Evolutionary conservation across 257 asterid species (phyloP), one percentile per base, ranked within the genome.

Genomic region (Sherardia arvensis): DNA sequence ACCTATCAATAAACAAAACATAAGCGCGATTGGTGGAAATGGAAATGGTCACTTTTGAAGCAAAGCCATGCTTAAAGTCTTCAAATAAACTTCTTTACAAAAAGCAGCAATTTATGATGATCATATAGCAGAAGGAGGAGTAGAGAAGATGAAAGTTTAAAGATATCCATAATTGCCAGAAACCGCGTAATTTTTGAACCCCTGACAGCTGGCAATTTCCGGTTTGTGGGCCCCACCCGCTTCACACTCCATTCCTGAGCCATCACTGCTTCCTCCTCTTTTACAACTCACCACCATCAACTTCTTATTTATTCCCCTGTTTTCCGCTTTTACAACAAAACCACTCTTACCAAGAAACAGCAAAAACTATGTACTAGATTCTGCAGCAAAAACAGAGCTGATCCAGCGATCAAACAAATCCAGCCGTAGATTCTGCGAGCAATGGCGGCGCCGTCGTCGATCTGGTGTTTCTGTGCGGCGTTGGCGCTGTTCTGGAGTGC

Each of bases 401-500:
- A n/a, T n/a, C n/a, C n/a, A n/a, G n/a, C n/a, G n/a, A n/a, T n/a
- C n/a, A n/a, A n/a, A n/a, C n/a, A n/a, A n/a, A n/a, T n/a, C n/a
- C n/a, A n/a, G n/a, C n/a, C n/a, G n/a, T n/a, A n/a, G n/a, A n/a
- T n/a, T n/a, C n/a, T 38, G 27, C 27, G 64, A 53, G 63, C 53
- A 67, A 90, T 91, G 98, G 84, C 74, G 77, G 70, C 73, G 57
- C 62, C 70, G 53, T 20, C 48, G n/a, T 66, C 48, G 77, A 36
- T 76, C 20, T 40, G 56, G 71, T 71, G 72, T 67, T 8, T 79
- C 43, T 70, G 73, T 59, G 81, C 87, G 9, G 56, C 78, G 60
- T 73, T 84, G 66, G 77, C 79, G 2, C 59, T 84, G 59, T n/a
- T n/a, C n/a, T 78, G 83, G 86, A 66, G 81, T 59, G 78, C 70